Conservation (phyloP, 805 yeast genomes). For the Yarrowia divulgata region DNA sequence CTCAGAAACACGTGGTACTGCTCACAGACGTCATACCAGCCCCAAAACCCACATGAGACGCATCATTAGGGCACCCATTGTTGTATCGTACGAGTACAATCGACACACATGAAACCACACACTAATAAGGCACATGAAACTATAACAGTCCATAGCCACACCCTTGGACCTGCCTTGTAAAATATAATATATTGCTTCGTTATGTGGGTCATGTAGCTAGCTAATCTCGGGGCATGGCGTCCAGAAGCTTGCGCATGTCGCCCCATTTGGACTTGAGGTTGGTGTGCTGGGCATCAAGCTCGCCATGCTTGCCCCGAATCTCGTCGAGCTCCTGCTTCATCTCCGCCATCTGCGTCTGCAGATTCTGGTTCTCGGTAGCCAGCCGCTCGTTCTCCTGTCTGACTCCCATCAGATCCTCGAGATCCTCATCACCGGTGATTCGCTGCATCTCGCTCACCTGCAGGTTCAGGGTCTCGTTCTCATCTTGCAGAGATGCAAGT, state of each 20-base stretch:
- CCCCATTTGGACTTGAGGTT: constrained; percentile 36
- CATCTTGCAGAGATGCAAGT: constrained; percentile 77
- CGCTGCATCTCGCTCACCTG: constrained; percentile 48
- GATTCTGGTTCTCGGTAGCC: constrained; percentile 22
- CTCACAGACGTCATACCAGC: too few species aligned
- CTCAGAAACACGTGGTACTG: too few species aligned
- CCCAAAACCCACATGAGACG: too few species aligned
- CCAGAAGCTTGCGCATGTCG: constrained; percentile 36
- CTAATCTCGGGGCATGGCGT: constrained; percentile 28
- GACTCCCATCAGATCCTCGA: constrained; percentile 16
- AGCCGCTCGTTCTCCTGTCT: constrained; percentile 29
- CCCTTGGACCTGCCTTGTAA: not conserved
- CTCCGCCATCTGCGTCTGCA: constrained; percentile 22
- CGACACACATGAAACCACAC: too few species aligned
- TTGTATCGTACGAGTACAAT: too few species aligned
- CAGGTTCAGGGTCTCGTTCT: constrained; percentile 64
- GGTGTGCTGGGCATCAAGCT: constrained; percentile 28
- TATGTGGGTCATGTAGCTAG: not conserved
- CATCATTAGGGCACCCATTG: too few species aligned
- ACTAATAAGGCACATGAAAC: not conserved
- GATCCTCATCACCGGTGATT: constrained; percentile 28
- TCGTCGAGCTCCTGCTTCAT: constrained; percentile 41
- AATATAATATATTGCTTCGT: constrained; percentile 10
- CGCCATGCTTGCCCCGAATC: constrained; percentile 43
- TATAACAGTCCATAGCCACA: too few species aligned